Evolutionary conservation across 768 basidiomycete genomes (phyloP).

Genomic region (Russula brevipes): DNA sequence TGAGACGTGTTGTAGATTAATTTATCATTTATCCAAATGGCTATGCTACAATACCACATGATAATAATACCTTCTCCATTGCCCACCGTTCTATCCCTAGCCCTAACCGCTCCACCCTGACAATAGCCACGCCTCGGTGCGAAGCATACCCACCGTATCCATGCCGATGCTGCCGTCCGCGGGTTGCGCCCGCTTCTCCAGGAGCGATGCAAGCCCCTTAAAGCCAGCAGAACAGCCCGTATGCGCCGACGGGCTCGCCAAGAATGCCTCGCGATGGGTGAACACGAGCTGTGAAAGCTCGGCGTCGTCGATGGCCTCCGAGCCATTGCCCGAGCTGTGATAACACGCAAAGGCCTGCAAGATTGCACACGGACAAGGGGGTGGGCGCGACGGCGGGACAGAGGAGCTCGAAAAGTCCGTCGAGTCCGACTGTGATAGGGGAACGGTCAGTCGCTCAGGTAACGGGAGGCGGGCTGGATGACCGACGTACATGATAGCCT

Average conservation of each 20-base stretch:
- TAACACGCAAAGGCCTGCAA: conserved; percentile 13
- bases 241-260: conserved; percentile 15
- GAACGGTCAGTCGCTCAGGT: too few relatives aligned
- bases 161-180: conserved; percentile 3
- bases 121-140: conserved; percentile 19
- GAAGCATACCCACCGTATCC: conserved; percentile 14
- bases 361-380: conserved; percentile 12
- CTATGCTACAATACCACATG: conserved; percentile 7
- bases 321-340: background rate
- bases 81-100: background rate
- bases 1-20: background rate
- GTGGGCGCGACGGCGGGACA: background rate
- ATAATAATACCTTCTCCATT: conserved; percentile 12
- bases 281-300: conserved; percentile 20
- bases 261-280: conserved; percentile 18
- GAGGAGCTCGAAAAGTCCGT: conserved; percentile 4
- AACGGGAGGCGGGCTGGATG: too few relatives aligned
- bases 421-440: conserved; percentile 12
- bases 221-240: conserved; percentile 17
- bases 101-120: conserved; percentile 11
- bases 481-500: conserved; percentile 14
- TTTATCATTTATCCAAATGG: background rate
- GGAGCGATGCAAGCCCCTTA: conserved; percentile 6
- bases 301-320: conserved; percentile 2
- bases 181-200: conserved; percentile 3